Evolutionary conservation across 2,329 filamentous ascomycete species (phyloP).

Genomic region (Aspergillus eucalypticola): DNA sequence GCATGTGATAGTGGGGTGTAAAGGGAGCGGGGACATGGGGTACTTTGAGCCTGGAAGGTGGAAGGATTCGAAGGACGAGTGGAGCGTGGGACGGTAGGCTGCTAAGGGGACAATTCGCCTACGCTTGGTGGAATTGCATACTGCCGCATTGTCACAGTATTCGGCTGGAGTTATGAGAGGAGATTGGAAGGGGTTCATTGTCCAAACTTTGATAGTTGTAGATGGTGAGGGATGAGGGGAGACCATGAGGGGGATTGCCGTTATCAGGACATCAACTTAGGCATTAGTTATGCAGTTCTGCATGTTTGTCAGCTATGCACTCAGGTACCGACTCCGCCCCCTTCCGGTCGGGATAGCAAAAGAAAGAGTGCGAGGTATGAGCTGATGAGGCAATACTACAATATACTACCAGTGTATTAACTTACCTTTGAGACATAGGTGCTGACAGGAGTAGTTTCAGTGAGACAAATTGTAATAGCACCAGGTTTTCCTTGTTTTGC

Average conservation of each 20-base stretch:
- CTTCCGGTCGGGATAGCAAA: too few relatives aligned
- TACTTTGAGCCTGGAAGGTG: conserved; percentile 31
- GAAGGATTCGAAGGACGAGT: conserved; percentile 16
- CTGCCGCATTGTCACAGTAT: conserved; percentile 10
- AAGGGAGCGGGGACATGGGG: neutral
- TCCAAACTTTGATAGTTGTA: neutral
- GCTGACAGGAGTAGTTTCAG: too few relatives aligned
- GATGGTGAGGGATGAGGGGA: neutral
- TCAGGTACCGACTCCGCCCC: too few relatives aligned
- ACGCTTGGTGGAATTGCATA: neutral
- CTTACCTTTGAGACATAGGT: too few relatives aligned
- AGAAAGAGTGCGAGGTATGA: too few relatives aligned
- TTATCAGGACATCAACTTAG: neutral
- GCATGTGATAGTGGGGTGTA: too few relatives aligned
- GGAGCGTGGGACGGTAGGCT: conserved; percentile 20
- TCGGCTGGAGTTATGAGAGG: conserved; percentile 18
- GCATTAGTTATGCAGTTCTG: neutral
- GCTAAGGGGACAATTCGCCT: conserved; percentile 28
- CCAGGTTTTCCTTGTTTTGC: too few relatives aligned
- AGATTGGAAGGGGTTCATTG: conserved; percentile 11
- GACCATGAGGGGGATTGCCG: neutral
- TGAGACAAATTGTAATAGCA: too few relatives aligned
- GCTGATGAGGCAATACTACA: too few relatives aligned
- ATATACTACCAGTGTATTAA: too few relatives aligned
- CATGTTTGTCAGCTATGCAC: neutral